Percentiles rank a stretch among this genome's conserved stretches.
phyloP scores from a whole-genome alignment of 1,284 basidiomycete species.

The Apiotrichum domesticum region DNA sequence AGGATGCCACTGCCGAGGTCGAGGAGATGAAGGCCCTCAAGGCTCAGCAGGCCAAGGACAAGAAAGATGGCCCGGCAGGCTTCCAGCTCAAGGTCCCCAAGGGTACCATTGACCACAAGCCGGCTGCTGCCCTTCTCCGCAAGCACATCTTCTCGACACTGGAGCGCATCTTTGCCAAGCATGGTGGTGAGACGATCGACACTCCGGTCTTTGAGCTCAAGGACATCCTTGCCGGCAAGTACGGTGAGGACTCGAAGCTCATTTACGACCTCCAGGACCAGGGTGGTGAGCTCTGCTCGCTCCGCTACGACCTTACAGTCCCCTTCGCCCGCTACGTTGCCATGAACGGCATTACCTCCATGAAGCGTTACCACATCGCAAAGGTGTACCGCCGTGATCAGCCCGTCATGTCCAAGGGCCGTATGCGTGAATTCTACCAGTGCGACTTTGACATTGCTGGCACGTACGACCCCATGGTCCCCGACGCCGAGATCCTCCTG shows the following conservation, averaged over 20 bases:
- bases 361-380: constrained; percentile 94
- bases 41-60: constrained; percentile 27
- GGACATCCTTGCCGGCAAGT: constrained; percentile 91
- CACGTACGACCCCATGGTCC: constrained; percentile 90
- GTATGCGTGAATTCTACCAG: constrained; percentile 98
- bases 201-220: constrained; percentile 98
- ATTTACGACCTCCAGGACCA: constrained; percentile 98
- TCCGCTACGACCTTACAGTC: constrained; percentile 95
- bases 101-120: constrained; percentile 95
- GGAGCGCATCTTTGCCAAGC: constrained; percentile 79
- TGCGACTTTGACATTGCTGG: constrained; percentile 98
- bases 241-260: constrained; percentile 94
- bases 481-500: constrained; percentile 86
- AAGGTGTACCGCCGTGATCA: constrained; percentile 97
- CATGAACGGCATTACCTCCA: constrained; percentile 72
- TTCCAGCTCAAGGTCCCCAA: constrained; percentile 48
- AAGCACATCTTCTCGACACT: constrained; percentile 86
- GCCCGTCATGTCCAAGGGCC: constrained; percentile 94
- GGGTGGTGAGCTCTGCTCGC: constrained; percentile 92
- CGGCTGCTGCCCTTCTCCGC: constrained; percentile 87
- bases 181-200: constrained; percentile 88
- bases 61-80: constrained; percentile 48
- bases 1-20: constrained; percentile 42
- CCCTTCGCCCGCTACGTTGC: constrained; percentile 93
- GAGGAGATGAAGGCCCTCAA: constrained; percentile 46